Evolutionary conservation across 2,329 filamentous ascomycete genomes (phyloP), one percentile per base, ranked within the genome.

Genomic region (Fonsecaea monophora): DNA sequence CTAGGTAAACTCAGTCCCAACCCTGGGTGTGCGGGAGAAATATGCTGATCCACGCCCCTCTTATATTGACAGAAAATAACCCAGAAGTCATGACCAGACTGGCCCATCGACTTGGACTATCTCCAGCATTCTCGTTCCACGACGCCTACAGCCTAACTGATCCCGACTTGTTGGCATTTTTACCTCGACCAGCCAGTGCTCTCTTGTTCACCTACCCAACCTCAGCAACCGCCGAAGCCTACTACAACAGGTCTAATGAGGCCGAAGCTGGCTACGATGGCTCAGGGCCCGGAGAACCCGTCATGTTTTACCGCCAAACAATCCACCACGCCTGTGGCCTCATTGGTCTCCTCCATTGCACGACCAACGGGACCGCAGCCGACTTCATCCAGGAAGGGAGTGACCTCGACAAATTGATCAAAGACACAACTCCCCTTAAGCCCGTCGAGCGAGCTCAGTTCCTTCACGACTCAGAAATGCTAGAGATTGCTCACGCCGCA

Each of bases 221-320:
- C 7, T 69, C 68, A 7, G 15, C 64, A 34, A 45, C 53, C 8
- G 53, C 56, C 7, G 71, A 15, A 68, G 74, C 76, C 15, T 77
- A 82, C 59, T 83, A 79, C 70, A 68, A 78, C 66, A 73, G 75
- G 56, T 75, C 78, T 13, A 82, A 83, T 50, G 75, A 74, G n/a
- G 69, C 73, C 12, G 79, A 85, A 70, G 74, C 76, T 34, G 74
- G 78, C 8, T 87, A 87, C 70, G 70, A 78, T 3, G 81, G 80
- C 9, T 80, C 72, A 21, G 85, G 85, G 25, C 74, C 78, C 0
- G 70, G 77, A 1, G 85, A 87, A 65, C 84, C 85, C 0, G 81
- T 87, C 4, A 76, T 87, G 25, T 88, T 85, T 85, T 86, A 86
- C 74, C 82, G 80, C 67, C 86, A 88, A 70, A 87, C 83, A 1